Conservation (phyloP, 306 rosid genomes). For the Cicer chorassanicum region DNA sequence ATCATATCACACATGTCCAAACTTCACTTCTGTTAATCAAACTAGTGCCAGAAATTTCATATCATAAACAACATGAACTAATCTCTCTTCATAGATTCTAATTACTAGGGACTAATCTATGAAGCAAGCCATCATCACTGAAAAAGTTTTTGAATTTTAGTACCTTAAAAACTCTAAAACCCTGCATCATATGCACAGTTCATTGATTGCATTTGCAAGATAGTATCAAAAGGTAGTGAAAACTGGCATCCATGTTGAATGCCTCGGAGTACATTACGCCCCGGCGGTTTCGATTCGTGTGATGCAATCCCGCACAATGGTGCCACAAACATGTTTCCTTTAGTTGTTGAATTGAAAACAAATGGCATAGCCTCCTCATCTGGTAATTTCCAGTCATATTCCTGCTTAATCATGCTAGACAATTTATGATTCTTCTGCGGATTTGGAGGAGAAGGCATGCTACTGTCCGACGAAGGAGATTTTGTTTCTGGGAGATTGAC, state of each 20-base stretch:
- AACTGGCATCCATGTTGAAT: constrained; percentile 58
- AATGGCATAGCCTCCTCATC: constrained; percentile 53
- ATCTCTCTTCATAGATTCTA: constrained; percentile 52
- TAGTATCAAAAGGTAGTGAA: constrained; percentile 51
- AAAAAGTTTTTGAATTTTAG: constrained; percentile 41
- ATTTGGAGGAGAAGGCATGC: constrained; percentile 50
- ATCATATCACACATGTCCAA: constrained; percentile 52
- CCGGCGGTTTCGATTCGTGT: constrained; percentile 57
- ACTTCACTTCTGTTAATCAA: constrained; percentile 39
- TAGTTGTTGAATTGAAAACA: constrained; percentile 52
- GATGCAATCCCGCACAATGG: constrained; percentile 67
- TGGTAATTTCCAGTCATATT: constrained; percentile 55
- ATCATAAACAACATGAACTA: constrained; percentile 49
- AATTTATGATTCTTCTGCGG: constrained; percentile 50
- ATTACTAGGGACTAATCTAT: constrained; percentile 53
- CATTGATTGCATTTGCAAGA: constrained; percentile 66
- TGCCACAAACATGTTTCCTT: constrained; percentile 54
- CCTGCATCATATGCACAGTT: constrained; percentile 40
- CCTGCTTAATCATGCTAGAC: constrained; percentile 52
- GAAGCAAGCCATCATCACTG: constrained; percentile 53
- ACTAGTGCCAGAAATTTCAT: constrained; percentile 47
- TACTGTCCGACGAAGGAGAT: constrained; percentile 52
- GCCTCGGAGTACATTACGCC: constrained; percentile 54
- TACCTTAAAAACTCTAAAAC: constrained; percentile 43
- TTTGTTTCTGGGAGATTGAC: constrained; percentile 63